These are phyloP conservation scores for Croton setiger DNA, from an alignment of 441 rosid genomes.

Conservation along the genomic window DNA sequence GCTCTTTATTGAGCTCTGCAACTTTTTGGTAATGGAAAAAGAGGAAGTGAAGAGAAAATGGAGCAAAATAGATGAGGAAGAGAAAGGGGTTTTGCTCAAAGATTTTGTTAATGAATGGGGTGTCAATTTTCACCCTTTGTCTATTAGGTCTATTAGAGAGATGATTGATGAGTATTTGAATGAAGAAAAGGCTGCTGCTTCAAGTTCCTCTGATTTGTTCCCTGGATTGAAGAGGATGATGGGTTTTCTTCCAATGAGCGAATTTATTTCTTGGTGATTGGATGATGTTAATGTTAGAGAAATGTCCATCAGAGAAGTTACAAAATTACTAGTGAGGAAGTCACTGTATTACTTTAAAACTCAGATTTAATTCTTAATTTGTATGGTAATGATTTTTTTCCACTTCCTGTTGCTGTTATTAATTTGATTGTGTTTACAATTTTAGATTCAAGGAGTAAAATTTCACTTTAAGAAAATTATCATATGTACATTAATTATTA, in stretches of 20 bases:
- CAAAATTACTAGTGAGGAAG: no score
- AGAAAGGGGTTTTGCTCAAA: conserved; percentile 42
- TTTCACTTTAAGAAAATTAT: no score
- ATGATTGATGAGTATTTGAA: conserved; percentile 61
- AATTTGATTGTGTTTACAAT: neutral
- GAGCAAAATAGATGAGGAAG: conserved; percentile 54
- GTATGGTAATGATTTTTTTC: neutral
- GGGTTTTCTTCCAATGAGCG: conserved; percentile 26
- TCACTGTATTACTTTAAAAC: no score
- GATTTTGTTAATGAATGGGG: conserved; percentile 59
- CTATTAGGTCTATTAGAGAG: conserved; percentile 52
- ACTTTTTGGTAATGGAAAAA: conserved; percentile 36
- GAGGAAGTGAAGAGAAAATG: conserved; percentile 49
- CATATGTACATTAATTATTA: no score
- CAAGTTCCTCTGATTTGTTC: conserved; percentile 31
- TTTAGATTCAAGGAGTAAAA: neutral
- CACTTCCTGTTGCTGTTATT: no score
- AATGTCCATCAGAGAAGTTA: no score
- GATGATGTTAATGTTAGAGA: neutral
- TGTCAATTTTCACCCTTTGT: conserved; percentile 57
- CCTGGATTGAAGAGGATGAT: conserved; percentile 61
- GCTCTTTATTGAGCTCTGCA: conserved; percentile 60
- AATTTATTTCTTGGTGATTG: neutral
- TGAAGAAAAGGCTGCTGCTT: conserved; percentile 22
- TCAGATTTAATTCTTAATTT: no score